Conservation (phyloP, 2,329 filamentous ascomycete species). For the Lachnellula subtilissima region DNA sequence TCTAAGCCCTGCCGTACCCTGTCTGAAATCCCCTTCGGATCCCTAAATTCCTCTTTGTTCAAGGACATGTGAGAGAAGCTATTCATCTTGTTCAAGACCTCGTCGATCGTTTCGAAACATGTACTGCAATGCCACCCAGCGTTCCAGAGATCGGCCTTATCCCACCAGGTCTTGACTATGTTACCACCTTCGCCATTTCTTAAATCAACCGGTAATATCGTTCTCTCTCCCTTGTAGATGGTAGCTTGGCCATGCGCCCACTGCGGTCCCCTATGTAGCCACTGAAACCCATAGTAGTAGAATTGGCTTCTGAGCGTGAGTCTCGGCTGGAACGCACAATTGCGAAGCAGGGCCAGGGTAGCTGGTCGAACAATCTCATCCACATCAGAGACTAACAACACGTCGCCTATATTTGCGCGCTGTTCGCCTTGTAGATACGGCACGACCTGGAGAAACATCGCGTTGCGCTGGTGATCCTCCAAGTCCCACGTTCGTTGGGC, state of each 20-base stretch:
- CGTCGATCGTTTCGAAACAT: slow-evolving; percentile 39
- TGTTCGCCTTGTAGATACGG: slow-evolving; percentile 33
- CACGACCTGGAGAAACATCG: slow-evolving; percentile 51
- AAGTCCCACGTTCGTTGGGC: slow-evolving; percentile 42
- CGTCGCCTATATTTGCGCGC: slow-evolving; percentile 34
- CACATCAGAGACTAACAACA: slow-evolving; percentile 42
- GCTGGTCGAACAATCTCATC: slow-evolving; percentile 41
- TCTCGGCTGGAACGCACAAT: slow-evolving; percentile 33
- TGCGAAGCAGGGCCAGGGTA: slow-evolving; percentile 32
- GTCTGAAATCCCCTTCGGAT: slow-evolving; percentile 37
- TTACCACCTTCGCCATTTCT: slow-evolving; percentile 30
- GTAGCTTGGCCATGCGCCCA: slow-evolving; percentile 45
- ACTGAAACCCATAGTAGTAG: slow-evolving; percentile 39
- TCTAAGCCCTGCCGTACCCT: slow-evolving; percentile 40
- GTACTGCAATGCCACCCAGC: slow-evolving; percentile 44
- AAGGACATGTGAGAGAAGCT: slow-evolving; percentile 38
- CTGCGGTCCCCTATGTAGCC: slow-evolving; percentile 30
- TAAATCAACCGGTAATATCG: slow-evolving; percentile 38
- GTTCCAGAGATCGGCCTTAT: slow-evolving; percentile 35
- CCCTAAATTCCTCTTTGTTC: slow-evolving; percentile 38
- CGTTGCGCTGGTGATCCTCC: slow-evolving; percentile 51
- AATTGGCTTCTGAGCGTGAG: slow-evolving; percentile 33
- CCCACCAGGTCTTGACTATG: slow-evolving; percentile 21
- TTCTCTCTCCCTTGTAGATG: slow-evolving; percentile 34
- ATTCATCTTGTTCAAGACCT: slow-evolving; percentile 39